Conservation (phyloP, 805 yeast genomes). For the Diddensiella santjacobensis region DNA sequence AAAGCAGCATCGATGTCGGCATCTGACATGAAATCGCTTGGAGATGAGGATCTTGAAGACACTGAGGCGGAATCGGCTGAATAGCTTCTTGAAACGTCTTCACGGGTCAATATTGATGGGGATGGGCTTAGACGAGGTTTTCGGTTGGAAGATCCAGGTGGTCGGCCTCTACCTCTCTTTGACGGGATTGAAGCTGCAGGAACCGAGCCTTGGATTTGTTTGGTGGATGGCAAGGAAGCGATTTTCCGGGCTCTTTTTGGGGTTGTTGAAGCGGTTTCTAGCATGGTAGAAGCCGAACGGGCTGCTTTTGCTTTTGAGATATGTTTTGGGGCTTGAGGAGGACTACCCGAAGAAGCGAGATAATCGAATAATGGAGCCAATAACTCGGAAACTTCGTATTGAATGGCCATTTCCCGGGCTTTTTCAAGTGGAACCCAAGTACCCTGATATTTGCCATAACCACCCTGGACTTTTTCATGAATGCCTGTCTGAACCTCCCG, state of each 20-base stretch:
- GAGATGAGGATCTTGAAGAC: constrained; percentile 40
- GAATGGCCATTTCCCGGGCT: constrained; percentile 64
- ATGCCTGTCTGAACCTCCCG: constrained; percentile 85
- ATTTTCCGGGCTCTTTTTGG: constrained; percentile 28
- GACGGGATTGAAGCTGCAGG: background rate
- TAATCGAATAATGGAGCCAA: constrained; percentile 66
- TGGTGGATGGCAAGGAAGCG: constrained; percentile 11
- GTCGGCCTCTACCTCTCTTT: constrained; percentile 18
- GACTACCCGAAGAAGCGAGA: constrained; percentile 37
- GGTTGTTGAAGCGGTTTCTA: background rate
- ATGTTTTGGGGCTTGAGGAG: constrained; percentile 58
- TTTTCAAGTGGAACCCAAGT: constrained; percentile 89
- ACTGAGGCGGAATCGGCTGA: constrained; percentile 28
- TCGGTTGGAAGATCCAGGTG: constrained; percentile 11
- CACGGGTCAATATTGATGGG: constrained; percentile 1
- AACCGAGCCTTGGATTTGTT: background rate
- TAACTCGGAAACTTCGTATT: constrained; percentile 58
- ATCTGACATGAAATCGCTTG: constrained; percentile 54
- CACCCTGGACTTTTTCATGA: constrained; percentile 95
- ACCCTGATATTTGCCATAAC: constrained; percentile 95
- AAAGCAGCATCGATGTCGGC: constrained; percentile 45
- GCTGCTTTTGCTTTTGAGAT: constrained; percentile 33
- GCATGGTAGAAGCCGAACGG: constrained; percentile 12
- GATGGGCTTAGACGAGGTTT: constrained; percentile 1
- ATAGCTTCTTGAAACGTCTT: constrained; percentile 16